These are phyloP conservation scores for Trichophyton benhamiae DNA, from an alignment of 2,329 filamentous ascomycete genomes.

Conservation along the genomic window DNA sequence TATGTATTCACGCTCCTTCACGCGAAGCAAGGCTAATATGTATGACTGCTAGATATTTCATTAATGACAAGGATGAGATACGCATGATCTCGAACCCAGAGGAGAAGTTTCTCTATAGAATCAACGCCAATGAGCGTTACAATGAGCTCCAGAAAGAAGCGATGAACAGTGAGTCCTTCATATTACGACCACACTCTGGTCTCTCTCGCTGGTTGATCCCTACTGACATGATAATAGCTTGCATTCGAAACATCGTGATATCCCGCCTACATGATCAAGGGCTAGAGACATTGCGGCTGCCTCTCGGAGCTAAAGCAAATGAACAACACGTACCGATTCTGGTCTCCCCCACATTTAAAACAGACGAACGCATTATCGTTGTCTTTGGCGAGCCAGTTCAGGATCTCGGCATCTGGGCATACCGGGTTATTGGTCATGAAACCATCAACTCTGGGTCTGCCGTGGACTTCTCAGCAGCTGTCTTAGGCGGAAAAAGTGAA, in stretches of 20 bases:
- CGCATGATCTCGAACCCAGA: conserved; percentile 56
- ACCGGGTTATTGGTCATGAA: conserved; percentile 51
- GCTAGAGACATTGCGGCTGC: conserved; percentile 50
- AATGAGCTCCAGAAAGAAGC: conserved; percentile 64
- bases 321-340: conserved; percentile 60
- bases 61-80: conserved; percentile 64
- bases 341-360: conserved; percentile 43
- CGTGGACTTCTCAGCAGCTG: conserved; percentile 47
- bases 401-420: conserved; percentile 63
- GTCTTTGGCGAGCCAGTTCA: conserved; percentile 61
- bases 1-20: not conserved
- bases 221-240: conserved; percentile 37
- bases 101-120: conserved; percentile 60
- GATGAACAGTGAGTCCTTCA: conserved; percentile 50
- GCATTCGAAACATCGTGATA: conserved; percentile 48
- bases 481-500: conserved; percentile 16
- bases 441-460: conserved; percentile 61
- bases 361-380: conserved; percentile 54
- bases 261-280: conserved; percentile 50
- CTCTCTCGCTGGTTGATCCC: not conserved
- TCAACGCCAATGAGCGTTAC: conserved; percentile 60
- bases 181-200: not conserved
- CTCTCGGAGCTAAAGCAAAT: conserved; percentile 37
- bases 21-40: not conserved
- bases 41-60: conserved; percentile 51